These are phyloP conservation scores for Inga oerstediana DNA, from an alignment of 306 rosid species.

Conservation along the genomic window DNA sequence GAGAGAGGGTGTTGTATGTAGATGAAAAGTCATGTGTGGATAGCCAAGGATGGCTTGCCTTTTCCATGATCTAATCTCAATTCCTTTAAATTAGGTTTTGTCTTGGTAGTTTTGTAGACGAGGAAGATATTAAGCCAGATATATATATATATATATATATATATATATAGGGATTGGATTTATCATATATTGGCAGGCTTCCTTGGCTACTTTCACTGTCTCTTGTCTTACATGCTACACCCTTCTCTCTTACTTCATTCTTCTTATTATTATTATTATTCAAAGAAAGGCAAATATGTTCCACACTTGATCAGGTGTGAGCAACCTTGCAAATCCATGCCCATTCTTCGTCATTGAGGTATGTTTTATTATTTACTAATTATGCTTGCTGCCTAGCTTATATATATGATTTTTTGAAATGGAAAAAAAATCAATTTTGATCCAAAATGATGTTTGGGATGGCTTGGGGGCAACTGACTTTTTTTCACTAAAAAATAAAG, in stretches of 20 bases:
- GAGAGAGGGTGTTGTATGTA: conserved; percentile 64
- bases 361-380: neutral
- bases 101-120: neutral
- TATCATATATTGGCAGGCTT: conserved; percentile 39
- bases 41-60: conserved; percentile 89
- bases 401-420: too few relatives aligned
- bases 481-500: too few relatives aligned
- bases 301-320: neutral
- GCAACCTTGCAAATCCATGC: neutral
- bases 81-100: neutral
- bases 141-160: too few relatives aligned
- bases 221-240: conserved; percentile 69
- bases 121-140: neutral
- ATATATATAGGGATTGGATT: conserved; percentile 23
- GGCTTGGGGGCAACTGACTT: too few relatives aligned
- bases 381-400: neutral
- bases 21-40: conserved; percentile 56
- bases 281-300: too few relatives aligned
- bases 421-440: too few relatives aligned
- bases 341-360: neutral
- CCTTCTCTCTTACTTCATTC: conserved; percentile 48
- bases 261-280: too few relatives aligned
- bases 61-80: neutral
- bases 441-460: too few relatives aligned
- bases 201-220: conserved; percentile 61